Evolutionary conservation across 2,329 filamentous ascomycete genomes (phyloP).

Genomic region (Phyllosticta citriasiana): DNA sequence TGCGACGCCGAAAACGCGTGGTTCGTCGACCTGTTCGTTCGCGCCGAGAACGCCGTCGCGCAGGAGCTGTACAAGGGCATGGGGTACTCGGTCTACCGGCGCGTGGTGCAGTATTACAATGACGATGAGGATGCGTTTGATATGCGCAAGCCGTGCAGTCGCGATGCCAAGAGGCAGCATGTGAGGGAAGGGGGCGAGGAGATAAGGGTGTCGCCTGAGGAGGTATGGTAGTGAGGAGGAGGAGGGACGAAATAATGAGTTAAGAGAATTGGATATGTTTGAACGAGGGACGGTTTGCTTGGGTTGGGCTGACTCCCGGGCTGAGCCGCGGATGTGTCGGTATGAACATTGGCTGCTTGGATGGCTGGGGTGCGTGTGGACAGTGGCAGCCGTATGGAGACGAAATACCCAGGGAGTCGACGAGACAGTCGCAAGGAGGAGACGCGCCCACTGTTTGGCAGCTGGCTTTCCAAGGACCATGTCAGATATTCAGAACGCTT

Average conservation of each 20-base stretch:
- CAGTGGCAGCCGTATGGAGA: too few relatives aligned
- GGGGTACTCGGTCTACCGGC: slow-evolving; percentile 80
- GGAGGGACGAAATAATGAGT: not conserved
- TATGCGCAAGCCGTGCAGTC: slow-evolving; percentile 84
- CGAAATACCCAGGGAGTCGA: too few relatives aligned
- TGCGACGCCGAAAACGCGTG: slow-evolving; percentile 76
- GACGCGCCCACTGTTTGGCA: too few relatives aligned
- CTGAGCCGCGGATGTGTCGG: too few relatives aligned
- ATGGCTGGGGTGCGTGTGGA: too few relatives aligned
- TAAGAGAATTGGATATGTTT: not conserved
- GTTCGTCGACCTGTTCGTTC: slow-evolving; percentile 94
- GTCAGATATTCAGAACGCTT: too few relatives aligned
- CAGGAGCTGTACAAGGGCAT: slow-evolving; percentile 82
- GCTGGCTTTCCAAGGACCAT: too few relatives aligned
- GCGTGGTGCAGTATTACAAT: slow-evolving; percentile 86
- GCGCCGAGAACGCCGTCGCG: slow-evolving; percentile 77
- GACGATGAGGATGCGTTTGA: slow-evolving; percentile 95
- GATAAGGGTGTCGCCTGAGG: slow-evolving; percentile 66
- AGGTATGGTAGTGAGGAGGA: slow-evolving; percentile 60
- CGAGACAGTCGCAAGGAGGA: too few relatives aligned
- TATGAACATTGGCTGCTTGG: too few relatives aligned
- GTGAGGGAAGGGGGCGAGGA: slow-evolving; percentile 72
- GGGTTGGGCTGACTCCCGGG: too few relatives aligned
- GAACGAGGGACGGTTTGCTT: too few relatives aligned
- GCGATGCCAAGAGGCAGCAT: slow-evolving; percentile 67